These are phyloP conservation scores for Ailanthus altissimus DNA, from an alignment of 345 rosid genomes.

Conservation along the genomic window DNA sequence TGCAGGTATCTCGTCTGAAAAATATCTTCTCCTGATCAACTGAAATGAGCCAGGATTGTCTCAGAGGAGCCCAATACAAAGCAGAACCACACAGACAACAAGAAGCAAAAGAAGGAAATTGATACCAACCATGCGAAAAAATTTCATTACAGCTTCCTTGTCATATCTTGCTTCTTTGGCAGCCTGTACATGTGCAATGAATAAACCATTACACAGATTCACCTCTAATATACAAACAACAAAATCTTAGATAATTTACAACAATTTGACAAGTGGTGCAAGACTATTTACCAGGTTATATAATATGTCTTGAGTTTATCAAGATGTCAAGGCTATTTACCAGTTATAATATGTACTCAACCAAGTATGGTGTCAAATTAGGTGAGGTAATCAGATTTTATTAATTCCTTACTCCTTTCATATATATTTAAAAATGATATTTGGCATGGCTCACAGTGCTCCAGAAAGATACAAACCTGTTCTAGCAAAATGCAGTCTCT, in stretches of 20 bases:
- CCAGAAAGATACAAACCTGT: background rate
- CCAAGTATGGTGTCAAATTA: too few species aligned
- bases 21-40: constrained; percentile 96
- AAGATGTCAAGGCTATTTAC: too few species aligned
- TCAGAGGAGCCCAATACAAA: background rate
- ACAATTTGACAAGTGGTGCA: too few species aligned
- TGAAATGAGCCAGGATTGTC: constrained; percentile 31
- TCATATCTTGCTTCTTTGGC: constrained; percentile 95
- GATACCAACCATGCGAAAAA: constrained; percentile 72
- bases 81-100: background rate
- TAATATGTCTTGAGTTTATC: too few species aligned
- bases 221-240: too few species aligned
- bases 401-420: background rate
- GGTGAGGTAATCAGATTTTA: background rate
- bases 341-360: too few species aligned
- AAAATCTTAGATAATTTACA: too few species aligned
- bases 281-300: too few species aligned
- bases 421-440: background rate
- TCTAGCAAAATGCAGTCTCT: background rate
- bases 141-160: constrained; percentile 85
- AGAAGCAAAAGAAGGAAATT: constrained; percentile 2
- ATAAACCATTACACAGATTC: background rate
- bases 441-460: background rate
- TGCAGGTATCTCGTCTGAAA: constrained; percentile 76
- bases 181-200: constrained; percentile 58